Percentiles rank a stretch among this genome's conserved stretches.
phyloP scores from a whole-genome alignment of 208 protist species.

The Zelonia costaricensis region DNA sequence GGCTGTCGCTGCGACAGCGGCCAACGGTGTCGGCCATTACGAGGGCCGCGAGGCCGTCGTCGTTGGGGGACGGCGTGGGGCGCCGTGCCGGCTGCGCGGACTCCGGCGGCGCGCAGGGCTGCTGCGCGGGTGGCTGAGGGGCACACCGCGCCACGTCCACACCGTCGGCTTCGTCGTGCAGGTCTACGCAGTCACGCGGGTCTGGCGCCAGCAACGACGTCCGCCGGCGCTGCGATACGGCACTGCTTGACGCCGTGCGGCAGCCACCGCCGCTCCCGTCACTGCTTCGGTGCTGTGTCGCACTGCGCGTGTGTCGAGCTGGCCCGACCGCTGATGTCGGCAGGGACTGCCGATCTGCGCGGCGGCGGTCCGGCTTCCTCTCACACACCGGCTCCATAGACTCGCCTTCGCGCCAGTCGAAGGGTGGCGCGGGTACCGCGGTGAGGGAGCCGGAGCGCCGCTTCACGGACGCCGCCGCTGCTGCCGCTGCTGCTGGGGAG shows the following conservation, averaged over 20 bases:
- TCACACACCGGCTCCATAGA: not conserved
- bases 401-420: not conserved
- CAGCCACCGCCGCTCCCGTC: conserved; percentile 15
- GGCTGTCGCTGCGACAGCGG: conserved; percentile 29
- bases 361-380: no score
- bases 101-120: not conserved
- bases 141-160: conserved; percentile 11
- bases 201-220: conserved; percentile 22
- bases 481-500: not conserved
- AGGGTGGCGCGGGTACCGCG: conserved; percentile 9
- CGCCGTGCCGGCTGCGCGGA: not conserved
- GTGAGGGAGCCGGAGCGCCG: conserved; percentile 6
- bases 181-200: conserved; percentile 27
- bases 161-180: conserved; percentile 3
- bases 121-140: conserved; percentile 5
- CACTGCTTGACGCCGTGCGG: no score
- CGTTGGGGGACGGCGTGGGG: not conserved
- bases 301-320: no score
- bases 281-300: not conserved
- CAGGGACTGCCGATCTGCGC: no score
- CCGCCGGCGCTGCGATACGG: conserved; percentile 3
- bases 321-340: no score
- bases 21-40: conserved; percentile 22
- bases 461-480: not conserved
- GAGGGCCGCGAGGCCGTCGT: conserved; percentile 15